A percentile compares a stretch with the other conserved stretches of the same genome.
Conservation (phyloP, 106 monocot genomes). For the Posidonia australis region DNA sequence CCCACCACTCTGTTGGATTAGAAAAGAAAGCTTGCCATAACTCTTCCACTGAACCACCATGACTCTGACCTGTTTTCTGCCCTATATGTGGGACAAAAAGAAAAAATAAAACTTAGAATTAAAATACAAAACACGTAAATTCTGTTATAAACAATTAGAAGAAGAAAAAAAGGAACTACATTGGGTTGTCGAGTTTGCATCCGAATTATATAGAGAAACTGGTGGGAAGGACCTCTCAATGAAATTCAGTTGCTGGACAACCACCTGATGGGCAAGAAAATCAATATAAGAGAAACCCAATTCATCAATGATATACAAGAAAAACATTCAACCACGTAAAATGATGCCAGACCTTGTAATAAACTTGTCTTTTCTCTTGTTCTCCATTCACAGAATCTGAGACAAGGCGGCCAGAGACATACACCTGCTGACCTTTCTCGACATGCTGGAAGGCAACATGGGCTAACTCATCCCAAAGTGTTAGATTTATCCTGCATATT, state of each 20-base stretch:
- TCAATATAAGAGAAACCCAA: background rate
- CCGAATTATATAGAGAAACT: slow-evolving; percentile 49
- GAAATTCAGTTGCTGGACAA: slow-evolving; percentile 77
- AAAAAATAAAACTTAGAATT: background rate
- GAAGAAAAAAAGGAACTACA: slow-evolving; percentile 21
- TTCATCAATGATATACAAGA: background rate
- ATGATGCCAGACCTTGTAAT: slow-evolving; percentile 56
- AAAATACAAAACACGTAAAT: background rate
- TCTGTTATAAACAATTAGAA: too few species aligned
- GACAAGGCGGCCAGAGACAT: slow-evolving; percentile 67
- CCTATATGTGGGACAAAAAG: slow-evolving; percentile 11
- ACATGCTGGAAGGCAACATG: slow-evolving; percentile 73
- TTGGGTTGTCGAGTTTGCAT: slow-evolving; percentile 17
- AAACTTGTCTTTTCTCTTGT: slow-evolving; percentile 43
- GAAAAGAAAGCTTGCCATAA: slow-evolving; percentile 98
- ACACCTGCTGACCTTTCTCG: slow-evolving; percentile 64
- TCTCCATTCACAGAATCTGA: slow-evolving; percentile 62
- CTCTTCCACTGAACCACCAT: slow-evolving; percentile 50
- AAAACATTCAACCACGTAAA: background rate
- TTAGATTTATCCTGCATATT: slow-evolving; percentile 64
- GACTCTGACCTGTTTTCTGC: slow-evolving; percentile 24
- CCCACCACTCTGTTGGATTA: slow-evolving; percentile 95
- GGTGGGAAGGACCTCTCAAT: slow-evolving; percentile 43
- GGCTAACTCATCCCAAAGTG: slow-evolving; percentile 87
- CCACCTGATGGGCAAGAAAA: slow-evolving; percentile 33